Conservation (phyloP, 75 land plant species). For the Pinus albicaulis region DNA sequence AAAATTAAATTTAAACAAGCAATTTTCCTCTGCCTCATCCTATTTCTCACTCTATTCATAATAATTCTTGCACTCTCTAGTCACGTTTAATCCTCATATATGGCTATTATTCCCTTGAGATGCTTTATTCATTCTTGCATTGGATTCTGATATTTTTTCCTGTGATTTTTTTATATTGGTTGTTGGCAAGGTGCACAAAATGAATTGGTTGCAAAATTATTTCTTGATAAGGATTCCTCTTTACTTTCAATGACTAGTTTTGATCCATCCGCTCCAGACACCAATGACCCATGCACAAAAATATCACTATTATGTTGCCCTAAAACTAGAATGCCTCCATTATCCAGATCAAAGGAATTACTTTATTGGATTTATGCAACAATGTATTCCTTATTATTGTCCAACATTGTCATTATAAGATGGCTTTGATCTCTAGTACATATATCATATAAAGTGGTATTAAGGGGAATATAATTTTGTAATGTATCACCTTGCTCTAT, state of each 20-base stretch:
- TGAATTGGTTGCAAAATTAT: not conserved
- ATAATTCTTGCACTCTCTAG: not conserved
- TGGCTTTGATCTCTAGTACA: not conserved
- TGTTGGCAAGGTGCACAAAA: not conserved
- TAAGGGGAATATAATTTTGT: not conserved
- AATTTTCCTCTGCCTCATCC: not conserved
- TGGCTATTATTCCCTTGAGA: not conserved
- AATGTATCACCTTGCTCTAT: not conserved
- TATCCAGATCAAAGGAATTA: not conserved
- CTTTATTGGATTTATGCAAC: not conserved
- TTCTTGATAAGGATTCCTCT: not conserved
- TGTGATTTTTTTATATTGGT: not conserved
- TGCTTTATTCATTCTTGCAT: not conserved
- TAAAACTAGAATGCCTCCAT: not conserved
- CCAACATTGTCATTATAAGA: not conserved
- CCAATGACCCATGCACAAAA: not conserved
- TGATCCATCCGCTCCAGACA: not conserved
- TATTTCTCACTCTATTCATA: not conserved
- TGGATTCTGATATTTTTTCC: no score
- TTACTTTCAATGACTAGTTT: not conserved
- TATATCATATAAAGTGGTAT: no score
- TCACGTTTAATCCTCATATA: not conserved
- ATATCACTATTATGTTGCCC: not conserved
- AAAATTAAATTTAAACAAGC: not conserved
- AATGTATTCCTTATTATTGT: not conserved